A percentile compares a stretch with the other conserved stretches of the same genome.
These are phyloP conservation scores for Yamadazyma dendronema DNA, from an alignment of 1,139 yeast species.

Conservation along the genomic window DNA sequence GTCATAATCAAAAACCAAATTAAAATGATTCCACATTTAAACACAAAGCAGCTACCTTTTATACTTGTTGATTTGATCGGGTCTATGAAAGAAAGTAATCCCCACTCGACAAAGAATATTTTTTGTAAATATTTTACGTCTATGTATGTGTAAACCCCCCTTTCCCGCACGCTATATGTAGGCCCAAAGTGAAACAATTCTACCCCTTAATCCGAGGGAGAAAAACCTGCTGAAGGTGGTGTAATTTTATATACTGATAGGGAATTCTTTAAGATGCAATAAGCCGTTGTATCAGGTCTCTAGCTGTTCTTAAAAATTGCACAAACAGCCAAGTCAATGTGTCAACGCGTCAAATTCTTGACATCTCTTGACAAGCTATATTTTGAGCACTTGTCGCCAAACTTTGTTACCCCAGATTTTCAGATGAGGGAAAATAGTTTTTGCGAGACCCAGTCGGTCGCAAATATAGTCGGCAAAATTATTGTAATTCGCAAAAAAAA, in stretches of 20 bases:
- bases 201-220: background rate
- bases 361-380: background rate
- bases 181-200: background rate
- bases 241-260: background rate
- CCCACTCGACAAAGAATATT: background rate
- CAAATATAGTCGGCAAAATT: background rate
- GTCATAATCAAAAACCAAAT: slow-evolving; percentile 3
- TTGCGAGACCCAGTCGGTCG: background rate
- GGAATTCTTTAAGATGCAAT: background rate
- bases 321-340: background rate
- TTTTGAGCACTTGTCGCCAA: background rate
- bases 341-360: background rate
- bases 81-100: too few relatives aligned
- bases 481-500: background rate
- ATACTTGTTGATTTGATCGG: too few relatives aligned
- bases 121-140: too few relatives aligned
- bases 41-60: background rate
- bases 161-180: too few relatives aligned
- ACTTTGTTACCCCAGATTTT: background rate
- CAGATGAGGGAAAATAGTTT: background rate
- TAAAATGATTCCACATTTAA: background rate
- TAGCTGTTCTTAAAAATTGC: background rate
- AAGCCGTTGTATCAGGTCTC: background rate
- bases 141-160: too few relatives aligned
- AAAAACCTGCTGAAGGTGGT: background rate